Conservation (phyloP, 2,329 filamentous ascomycete genomes). For the Aspergillus hortae region DNA sequence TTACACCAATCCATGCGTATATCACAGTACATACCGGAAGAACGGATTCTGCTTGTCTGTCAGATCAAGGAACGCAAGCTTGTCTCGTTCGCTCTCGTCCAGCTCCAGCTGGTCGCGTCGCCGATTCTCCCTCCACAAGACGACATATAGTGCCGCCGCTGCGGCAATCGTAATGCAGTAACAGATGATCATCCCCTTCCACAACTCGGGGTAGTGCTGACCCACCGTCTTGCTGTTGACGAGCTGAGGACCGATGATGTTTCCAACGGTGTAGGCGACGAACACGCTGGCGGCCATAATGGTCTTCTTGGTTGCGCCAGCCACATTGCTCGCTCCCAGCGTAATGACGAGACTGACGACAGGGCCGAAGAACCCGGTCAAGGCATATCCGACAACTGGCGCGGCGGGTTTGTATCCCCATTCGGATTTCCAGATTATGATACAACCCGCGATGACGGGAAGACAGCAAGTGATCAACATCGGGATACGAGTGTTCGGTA, state of each 20-base stretch:
- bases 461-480: slow-evolving; percentile 65
- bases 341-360: slow-evolving; percentile 63
- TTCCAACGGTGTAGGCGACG: slow-evolving; percentile 71
- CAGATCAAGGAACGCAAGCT: slow-evolving; percentile 63
- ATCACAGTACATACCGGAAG: slow-evolving; percentile 58
- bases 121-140: slow-evolving; percentile 59
- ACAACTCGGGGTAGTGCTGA: slow-evolving; percentile 67
- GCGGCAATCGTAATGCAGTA: slow-evolving; percentile 66
- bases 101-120: slow-evolving; percentile 47
- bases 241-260: slow-evolving; percentile 72
- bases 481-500: slow-evolving; percentile 62
- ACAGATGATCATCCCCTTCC: slow-evolving; percentile 65
- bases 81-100: slow-evolving; percentile 61
- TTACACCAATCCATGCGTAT: neutral
- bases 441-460: slow-evolving; percentile 70
- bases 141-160: slow-evolving; percentile 53
- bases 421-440: slow-evolving; percentile 67
- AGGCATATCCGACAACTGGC: slow-evolving; percentile 67
- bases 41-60: slow-evolving; percentile 67
- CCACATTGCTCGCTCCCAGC: slow-evolving; percentile 64
- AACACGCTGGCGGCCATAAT: slow-evolving; percentile 72
- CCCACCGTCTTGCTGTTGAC: slow-evolving; percentile 63
- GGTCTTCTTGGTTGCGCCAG: slow-evolving; percentile 73
- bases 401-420: slow-evolving; percentile 63
- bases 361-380: slow-evolving; percentile 70